A percentile compares a stretch with the other conserved stretches of the same genome.
Conservation (phyloP, 164 flowering plant species). For the Magnolia kwangsiensis region DNA sequence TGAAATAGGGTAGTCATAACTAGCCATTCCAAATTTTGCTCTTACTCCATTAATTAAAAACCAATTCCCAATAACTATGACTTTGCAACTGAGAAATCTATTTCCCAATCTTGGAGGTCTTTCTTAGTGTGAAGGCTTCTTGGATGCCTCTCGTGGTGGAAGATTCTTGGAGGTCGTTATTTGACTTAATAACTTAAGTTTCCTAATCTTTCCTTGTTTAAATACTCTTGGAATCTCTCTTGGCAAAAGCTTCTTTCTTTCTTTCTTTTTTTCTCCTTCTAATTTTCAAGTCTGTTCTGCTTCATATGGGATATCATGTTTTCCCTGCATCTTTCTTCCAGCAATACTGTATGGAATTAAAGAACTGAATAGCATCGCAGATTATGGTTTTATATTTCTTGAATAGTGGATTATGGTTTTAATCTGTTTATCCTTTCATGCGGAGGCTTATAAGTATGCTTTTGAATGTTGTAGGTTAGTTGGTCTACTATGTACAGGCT, state of each 20-base stretch:
- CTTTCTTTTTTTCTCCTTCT: not conserved
- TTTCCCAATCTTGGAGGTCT: no score
- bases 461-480: constrained; percentile 44
- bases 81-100: no score
- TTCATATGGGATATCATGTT: not conserved
- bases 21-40: no score
- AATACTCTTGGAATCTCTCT: not conserved
- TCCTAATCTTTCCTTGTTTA: no score
- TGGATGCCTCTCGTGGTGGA: no score
- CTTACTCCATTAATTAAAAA: no score
- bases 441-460: not conserved
- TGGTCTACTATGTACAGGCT: constrained; percentile 35
- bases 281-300: not conserved
- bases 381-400: not conserved
- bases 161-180: no score
- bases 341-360: not conserved
- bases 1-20: no score
- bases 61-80: no score
- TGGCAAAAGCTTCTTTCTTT: not conserved
- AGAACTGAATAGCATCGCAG: not conserved
- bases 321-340: not conserved
- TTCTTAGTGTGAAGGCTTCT: no score
- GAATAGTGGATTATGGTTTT: not conserved
- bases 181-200: no score
- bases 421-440: not conserved